Base-by-base conservation (phyloP, 306 rosid genomes). In the Corylus heterophylla region DNA sequence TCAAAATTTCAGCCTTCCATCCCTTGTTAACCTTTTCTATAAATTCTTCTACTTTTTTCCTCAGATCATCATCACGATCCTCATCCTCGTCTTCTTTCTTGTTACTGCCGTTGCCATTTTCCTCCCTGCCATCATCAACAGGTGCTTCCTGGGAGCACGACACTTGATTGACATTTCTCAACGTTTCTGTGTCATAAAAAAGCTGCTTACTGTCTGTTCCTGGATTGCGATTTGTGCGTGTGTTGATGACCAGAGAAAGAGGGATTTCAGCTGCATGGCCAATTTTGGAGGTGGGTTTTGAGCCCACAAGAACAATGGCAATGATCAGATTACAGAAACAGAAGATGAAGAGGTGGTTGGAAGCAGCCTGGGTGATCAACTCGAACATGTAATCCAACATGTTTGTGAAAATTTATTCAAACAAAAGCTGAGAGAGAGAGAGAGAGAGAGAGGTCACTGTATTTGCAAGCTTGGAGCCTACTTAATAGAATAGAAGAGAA, bases 291-390 rank as follows among this genome's bases (percentile, higher is more conserved):
- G 76, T 80, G 7, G 90, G 88, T 82, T 88, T 92, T 22, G 85
- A 81, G 78, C 84, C 93, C 54, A 88, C n/a, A 12, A 92, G 71
- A 82, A 92, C 87, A 8, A 89, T 74, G 29, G 84, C 86, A 16
- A 92, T 89, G 85, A 92, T 90, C 89, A 90, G 81, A 83, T 89
- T 90, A 83, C 90, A 90, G 78, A 89, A 88, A 59, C 92, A 88
- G 87, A 92, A 92, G 25, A 83, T 83, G 74, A 87, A 89, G 2
- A 85, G 79, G 25, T 92, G 85, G 78, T 86, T 92, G 7, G 96
- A 92, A 86, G 92, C 87, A 49, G 91, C 90, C 77, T 82, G 90
- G 71, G 81, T 79, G 80, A 92, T 67, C 78, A 86, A 71, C 69
- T 90, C 94, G 47, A 88, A 8, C 25, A 84, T 39, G 54, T 82